Conservation (phyloP, 176 grass and related monocot genomes). For the Lolium multiflorum region DNA sequence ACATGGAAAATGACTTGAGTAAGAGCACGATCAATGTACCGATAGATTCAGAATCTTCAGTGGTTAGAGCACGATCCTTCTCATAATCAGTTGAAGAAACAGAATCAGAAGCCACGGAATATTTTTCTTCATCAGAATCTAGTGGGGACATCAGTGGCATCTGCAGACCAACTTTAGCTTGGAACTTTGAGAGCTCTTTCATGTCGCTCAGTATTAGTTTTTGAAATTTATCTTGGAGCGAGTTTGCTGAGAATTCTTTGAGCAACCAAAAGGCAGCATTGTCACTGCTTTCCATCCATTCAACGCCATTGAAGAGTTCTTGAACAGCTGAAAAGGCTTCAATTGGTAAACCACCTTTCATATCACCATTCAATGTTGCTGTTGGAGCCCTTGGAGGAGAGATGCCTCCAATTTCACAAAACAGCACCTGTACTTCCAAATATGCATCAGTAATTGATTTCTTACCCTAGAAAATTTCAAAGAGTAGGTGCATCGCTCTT, state of each 20-base stretch:
- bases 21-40: conserved; percentile 45
- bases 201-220: conserved; percentile 89
- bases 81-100: conserved; percentile 74
- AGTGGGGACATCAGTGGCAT: conserved; percentile 72
- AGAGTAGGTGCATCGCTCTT: conserved; percentile 24
- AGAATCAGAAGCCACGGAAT: conserved; percentile 92
- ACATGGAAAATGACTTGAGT: neutral
- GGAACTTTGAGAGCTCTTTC: conserved; percentile 73
- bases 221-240: conserved; percentile 87
- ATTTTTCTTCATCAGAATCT: conserved; percentile 97
- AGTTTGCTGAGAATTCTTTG: conserved; percentile 91
- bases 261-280: conserved; percentile 90
- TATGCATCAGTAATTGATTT: conserved; percentile 30
- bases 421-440: conserved; percentile 75
- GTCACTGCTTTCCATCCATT: conserved; percentile 88
- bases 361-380: conserved; percentile 75
- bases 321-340: conserved; percentile 97
- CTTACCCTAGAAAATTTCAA: conserved; percentile 8
- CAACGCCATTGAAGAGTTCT: conserved; percentile 93
- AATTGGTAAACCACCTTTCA: conserved; percentile 94
- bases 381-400: conserved; percentile 84
- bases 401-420: conserved; percentile 85
- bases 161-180: conserved; percentile 72
- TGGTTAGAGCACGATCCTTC: conserved; percentile 49
- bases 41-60: conserved; percentile 69